Base-by-base conservation (phyloP, 768 basidiomycete species). In the Tricholoma furcatifolium region DNA sequence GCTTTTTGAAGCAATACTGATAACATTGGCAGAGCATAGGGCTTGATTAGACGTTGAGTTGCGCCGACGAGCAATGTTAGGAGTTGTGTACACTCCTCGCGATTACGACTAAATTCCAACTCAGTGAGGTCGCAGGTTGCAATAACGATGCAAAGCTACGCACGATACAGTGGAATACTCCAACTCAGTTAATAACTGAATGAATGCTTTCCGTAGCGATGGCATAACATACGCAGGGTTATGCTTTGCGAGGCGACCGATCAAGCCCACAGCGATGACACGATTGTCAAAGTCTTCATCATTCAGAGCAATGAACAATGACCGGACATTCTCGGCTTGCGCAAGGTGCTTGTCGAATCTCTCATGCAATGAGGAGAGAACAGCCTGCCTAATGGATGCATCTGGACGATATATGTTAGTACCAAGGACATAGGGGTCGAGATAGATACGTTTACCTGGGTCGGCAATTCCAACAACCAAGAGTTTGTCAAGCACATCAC, bases 191-290 rank as follows among this genome's bases (percentile, higher is more conserved):
- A 99, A 75, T 6, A 99, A 80, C 65, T 98, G 96, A 50, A 98
- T 97, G 53, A 99, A 76, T 1, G 94, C 87, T 69, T 98, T 98
- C 43, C 97, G 82, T 20, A 99, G 75, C 3, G 93, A 93, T 8
- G 97, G 96, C 89, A 99, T 98, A 17, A 99, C 94, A 73, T 98
- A 97, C 14, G 97, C 97, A 0, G 97, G 97, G 63, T 99, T 99
- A 69, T 96, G 91, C 60, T 85, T 84, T 3, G 95, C 92, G 21
- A 99, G 81, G 23, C 97, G 85, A 1, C 97, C 97, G 54, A 99
- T 98, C 56, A 98, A 79, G 18, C 73, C 72, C 47, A 98, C 91
- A 2, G 95, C 95, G n/a, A 87, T 84, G 23, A 93, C 84, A 18
- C 97, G 85, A 65, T 97, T 97, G 44, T 89, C 88, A 69, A 95